Evolutionary conservation across 2,329 filamentous ascomycete genomes (phyloP).

Genomic region (Bipolaris gigantea): DNA sequence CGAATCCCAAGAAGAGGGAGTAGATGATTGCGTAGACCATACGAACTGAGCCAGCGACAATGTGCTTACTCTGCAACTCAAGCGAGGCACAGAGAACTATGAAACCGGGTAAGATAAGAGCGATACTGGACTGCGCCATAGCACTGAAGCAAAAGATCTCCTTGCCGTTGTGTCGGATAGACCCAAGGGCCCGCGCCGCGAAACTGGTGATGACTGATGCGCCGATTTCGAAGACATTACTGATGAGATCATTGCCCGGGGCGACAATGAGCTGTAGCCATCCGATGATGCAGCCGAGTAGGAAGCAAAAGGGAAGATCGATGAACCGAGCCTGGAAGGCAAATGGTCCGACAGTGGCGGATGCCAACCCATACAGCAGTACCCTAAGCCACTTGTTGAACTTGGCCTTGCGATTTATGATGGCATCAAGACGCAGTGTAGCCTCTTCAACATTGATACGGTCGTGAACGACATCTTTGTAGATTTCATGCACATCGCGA

Average conservation of each 20-base stretch:
- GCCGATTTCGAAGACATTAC: conserved; percentile 55
- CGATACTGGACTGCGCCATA: conserved; percentile 54
- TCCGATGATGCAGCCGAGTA: conserved; percentile 74
- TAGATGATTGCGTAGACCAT: conserved; percentile 59
- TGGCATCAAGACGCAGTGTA: conserved; percentile 63
- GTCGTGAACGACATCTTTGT: conserved; percentile 82
- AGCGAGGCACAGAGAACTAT: conserved; percentile 55
- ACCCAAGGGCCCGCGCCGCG: conserved; percentile 53
- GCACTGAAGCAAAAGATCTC: conserved; percentile 56
- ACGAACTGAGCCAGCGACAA: conserved; percentile 55
- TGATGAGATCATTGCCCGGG: conserved; percentile 71
- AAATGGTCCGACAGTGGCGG: conserved; percentile 75
- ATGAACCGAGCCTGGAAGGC: conserved; percentile 76
- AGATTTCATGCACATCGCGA: conserved; percentile 73
- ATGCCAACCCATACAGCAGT: conserved; percentile 73
- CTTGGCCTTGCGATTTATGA: conserved; percentile 60
- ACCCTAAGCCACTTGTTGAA: conserved; percentile 56
- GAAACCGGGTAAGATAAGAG: conserved; percentile 55
- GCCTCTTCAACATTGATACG: conserved; percentile 72
- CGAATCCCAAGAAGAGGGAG: conserved; percentile 56
- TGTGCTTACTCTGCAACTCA: conserved; percentile 53
- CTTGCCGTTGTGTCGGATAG: conserved; percentile 46
- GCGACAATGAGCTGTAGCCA: conserved; percentile 73
- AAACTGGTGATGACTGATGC: conserved; percentile 55
- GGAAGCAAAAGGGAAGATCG: conserved; percentile 75